Evolutionary conservation across 805 yeast genomes (phyloP), one percentile per base, ranked within the genome.

Genomic region (Cyberlindnera amylophila): DNA sequence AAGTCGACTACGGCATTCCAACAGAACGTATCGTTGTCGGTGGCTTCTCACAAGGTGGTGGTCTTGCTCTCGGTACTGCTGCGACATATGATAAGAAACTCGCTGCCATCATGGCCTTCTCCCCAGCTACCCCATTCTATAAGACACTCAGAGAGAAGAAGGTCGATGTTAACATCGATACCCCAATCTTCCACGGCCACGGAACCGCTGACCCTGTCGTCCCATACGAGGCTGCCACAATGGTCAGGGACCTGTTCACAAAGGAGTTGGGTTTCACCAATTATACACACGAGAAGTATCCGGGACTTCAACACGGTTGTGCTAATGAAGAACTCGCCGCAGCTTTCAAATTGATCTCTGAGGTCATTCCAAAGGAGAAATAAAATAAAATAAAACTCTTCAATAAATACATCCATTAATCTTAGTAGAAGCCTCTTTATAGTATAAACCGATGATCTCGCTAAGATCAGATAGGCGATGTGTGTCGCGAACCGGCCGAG

Each of bases 31-130:
- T 93, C 36, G 68, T 93, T n/a, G 69, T 93, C 44, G 98, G 98
- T 28, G 99, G 99, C 0, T 93, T 93, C 60, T 83, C 95, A 4
- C 99, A 93, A 65, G 99, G 99, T 42, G 95, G 88, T 37, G 89
- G 95, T 2, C 47, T 91, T 10, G 66, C 93, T 1, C 66, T 86
- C 45, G 87, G 86, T 3, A 58, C 82, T 13, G 69, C 77, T 17
- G 68, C 81, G 0, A 62, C 73, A 10, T 60, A 72, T 26, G 79
- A 80, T 15, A 58, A 66, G 42, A 84, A 83, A 55, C 67, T 90
- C 16, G 98, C 86, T 8, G 98, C 96, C 2, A 71, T 86, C 24
- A 62, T 88, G 17, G 77, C 81, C 0, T 65, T 91, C 36, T 85
- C 96, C 1, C 97, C 96, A 0, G 87, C 86, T 55, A 65, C 79